Conservation (phyloP, 192 early-diverging fungal species). For the Haplosporangium gracile region DNA sequence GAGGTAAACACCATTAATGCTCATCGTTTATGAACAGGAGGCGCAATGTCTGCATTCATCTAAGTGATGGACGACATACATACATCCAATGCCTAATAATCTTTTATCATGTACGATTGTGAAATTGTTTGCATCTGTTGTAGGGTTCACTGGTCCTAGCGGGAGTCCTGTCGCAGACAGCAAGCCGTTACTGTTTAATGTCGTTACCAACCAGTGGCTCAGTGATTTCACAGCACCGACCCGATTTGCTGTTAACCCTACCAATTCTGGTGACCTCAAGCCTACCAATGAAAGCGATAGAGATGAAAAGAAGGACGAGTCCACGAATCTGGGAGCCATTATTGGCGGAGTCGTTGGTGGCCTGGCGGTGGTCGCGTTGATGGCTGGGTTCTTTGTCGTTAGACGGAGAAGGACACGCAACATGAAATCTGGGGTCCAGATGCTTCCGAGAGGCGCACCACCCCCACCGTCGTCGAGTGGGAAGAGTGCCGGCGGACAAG, state of each 20-base stretch:
- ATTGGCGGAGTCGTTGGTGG: constrained; percentile 24
- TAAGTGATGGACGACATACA: too few relatives aligned
- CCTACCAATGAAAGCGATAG: neutral
- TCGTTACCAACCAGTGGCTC: neutral
- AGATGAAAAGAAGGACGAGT: neutral
- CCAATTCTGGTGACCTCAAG: neutral
- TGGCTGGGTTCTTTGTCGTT: constrained; percentile 16
- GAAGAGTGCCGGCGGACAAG: neutral
- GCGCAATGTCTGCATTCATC: neutral
- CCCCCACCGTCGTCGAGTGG: neutral
- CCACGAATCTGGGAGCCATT: constrained; percentile 8
- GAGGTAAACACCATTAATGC: constrained; percentile 17
- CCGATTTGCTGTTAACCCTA: neutral
- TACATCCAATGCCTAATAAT: too few relatives aligned
- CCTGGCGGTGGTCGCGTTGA: constrained; percentile 1
- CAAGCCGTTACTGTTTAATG: constrained; percentile 1
- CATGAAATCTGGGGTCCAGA: neutral
- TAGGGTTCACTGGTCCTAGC: neutral
- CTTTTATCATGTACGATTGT: too few relatives aligned
- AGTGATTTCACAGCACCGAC: neutral
- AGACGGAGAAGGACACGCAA: constrained; percentile 6
- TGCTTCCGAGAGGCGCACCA: neutral
- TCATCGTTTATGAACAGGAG: neutral
- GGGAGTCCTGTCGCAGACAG: neutral
- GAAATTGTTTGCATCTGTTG: too few relatives aligned